Evolutionary conservation across 176 grass and related monocot species (phyloP), one percentile per base, ranked within the genome.

Genomic region (Bromus sterilis): DNA sequence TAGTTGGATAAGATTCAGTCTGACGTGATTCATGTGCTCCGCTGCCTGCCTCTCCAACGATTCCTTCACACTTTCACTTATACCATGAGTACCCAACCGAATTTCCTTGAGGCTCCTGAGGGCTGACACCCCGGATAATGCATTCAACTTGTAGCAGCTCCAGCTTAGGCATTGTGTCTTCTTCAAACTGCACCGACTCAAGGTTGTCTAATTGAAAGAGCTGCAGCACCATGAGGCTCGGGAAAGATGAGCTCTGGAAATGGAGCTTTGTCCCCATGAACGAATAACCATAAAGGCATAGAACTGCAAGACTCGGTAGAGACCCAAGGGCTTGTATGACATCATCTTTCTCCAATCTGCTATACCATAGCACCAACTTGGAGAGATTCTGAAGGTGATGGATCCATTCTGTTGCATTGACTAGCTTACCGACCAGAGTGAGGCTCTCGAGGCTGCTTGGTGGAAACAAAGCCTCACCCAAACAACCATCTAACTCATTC

Each of bases 201-300:
- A 20, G 21, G 0, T 6, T 3, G 1, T 0, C 0, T 5, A 28
- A 18, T 1, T 4, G 0, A 39, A 0, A 0, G 10, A 77, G 14
- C 14, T 20, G 34, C 7, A 77, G 35, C n/a, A 30, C 7, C 15
- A 20, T 1, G n/a, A 61, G 53, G 2, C 53, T 59, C 7, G 48
- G 44, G 72, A 57, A 77, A 39, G 21, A 77, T 0, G 2, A 2
- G 8, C 25, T 0, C 3, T 20, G 10, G n/a, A n/a, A n/a, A n/a
- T n/a, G n/a, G n/a, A n/a, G n/a, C n/a, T n/a, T n/a, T n/a, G n/a
- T n/a, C n/a, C 7, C 1, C 24, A 13, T 16, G 25, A 42, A 20
- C 0, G 75, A 77, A 0, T 1, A 0, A 0, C 0, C 0, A n/a
- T 1, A 4, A 15, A 81, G 10, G 4, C 20, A 1, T 23, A 72